Evolutionary conservation across 331 rosid genomes (phyloP), one percentile per base, ranked within the genome.

Genomic region (Prunus yedoensis): DNA sequence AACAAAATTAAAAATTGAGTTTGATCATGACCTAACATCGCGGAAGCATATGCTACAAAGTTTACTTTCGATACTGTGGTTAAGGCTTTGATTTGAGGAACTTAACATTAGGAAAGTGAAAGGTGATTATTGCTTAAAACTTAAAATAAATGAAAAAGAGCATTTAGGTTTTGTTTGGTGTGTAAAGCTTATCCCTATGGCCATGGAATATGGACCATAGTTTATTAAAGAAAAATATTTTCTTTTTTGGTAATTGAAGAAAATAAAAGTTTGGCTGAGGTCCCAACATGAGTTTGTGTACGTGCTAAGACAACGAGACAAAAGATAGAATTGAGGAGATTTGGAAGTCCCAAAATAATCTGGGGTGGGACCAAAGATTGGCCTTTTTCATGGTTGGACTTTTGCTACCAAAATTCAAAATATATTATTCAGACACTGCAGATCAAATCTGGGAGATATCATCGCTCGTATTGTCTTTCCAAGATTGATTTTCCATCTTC

Each of bases 291-390:
- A 9, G 43, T 38, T 8, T 38, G 43, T 38, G 43, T 38, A 7
- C 9, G 41, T 71, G 75, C 38, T 0, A 54, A 52, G 69, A 35
- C 61, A 68, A 77, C 23, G 59, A 58, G 79, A 74, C 79, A 65
- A 64, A 71, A 70, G 71, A 66, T 72, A 25, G 74, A 74, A 61
- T 75, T 49, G 82, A 78, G 78, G 77, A 75, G 88, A 86, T 81
- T 68, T 76, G 84, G 80, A 71, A 81, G 77, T 81, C 84, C 81
- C 75, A 81, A 80, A 50, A 75, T 76, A 78, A 86, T 81, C 79
- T 68, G 46, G 4, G 14, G 54, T 71, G 86, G 90, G 87, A 52
- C 84, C 87, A 28, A 2, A 5, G 4, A 17, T 32, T 49, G 17
- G 20, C 61, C 52, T 47, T 74, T 54, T 28, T 45, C 13, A n/a